Conservation (phyloP, 108 stramenopile genomes). For the Conticribra guillardii region DNA sequence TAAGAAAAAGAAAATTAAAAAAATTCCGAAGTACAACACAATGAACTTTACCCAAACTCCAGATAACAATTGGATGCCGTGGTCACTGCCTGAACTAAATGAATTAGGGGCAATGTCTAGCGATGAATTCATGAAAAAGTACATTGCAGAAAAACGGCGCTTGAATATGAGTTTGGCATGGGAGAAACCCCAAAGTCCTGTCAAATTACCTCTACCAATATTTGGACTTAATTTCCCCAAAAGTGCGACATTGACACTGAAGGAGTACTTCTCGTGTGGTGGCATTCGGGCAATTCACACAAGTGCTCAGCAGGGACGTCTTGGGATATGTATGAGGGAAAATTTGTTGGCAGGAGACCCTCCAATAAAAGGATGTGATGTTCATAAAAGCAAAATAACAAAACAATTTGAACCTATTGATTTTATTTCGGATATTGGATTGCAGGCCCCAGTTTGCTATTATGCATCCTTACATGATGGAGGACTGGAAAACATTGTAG, state of each 20-base stretch:
- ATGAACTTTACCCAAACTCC: slow-evolving; percentile 17
- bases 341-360: slow-evolving; percentile 34
- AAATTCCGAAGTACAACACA: slow-evolving; percentile 9
- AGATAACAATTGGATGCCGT: slow-evolving; percentile 35
- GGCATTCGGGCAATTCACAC: slow-evolving; percentile 45
- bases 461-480: slow-evolving; percentile 40
- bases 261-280: slow-evolving; percentile 38
- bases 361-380: slow-evolving; percentile 32
- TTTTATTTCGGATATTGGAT: slow-evolving; percentile 33
- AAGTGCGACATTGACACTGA: slow-evolving; percentile 46
- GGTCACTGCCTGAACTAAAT: slow-evolving; percentile 42
- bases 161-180: slow-evolving; percentile 27
- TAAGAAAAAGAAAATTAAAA: not conserved
- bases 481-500: slow-evolving; percentile 34
- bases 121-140: slow-evolving; percentile 47
- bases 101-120: slow-evolving; percentile 13
- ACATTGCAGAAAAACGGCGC: slow-evolving; percentile 35
- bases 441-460: slow-evolving; percentile 33
- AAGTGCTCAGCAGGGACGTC: slow-evolving; percentile 31
- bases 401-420: slow-evolving; percentile 16
- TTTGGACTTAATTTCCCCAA: slow-evolving; percentile 51
- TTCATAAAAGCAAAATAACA: not conserved
- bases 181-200: slow-evolving; percentile 19
- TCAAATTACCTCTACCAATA: slow-evolving; percentile 39
- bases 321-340: slow-evolving; percentile 52